Percentiles rank a stretch among this genome's conserved stretches.
Conservation (phyloP, 2,329 filamentous ascomycete genomes). For the Sclerotinia trifoliorum region DNA sequence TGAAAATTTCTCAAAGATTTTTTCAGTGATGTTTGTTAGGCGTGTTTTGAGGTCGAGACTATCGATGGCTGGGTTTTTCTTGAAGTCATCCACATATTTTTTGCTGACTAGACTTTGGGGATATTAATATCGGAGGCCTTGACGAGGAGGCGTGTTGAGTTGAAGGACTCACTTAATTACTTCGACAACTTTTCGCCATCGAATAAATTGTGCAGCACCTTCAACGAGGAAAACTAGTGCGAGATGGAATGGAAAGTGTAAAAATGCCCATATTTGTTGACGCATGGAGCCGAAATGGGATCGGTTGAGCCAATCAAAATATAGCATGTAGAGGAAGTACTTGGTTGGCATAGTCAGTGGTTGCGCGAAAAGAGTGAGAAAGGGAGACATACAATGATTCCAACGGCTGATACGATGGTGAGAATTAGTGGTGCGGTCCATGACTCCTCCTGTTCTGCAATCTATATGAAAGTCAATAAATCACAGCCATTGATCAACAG, state of each 20-base stretch:
- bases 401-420: conserved; percentile 15
- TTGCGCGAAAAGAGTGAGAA: no score
- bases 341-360: conserved; percentile 13
- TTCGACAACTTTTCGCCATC: conserved; percentile 33
- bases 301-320: conserved; percentile 32
- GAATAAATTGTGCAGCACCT: conserved; percentile 40
- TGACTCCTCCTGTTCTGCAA: conserved; percentile 1
- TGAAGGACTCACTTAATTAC: conserved; percentile 23
- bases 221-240: conserved; percentile 56
- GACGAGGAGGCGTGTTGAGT: fast-evolving
- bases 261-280: conserved; percentile 43
- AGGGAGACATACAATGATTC: not conserved
- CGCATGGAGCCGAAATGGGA: conserved; percentile 29
- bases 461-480: not conserved
- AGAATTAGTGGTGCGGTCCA: conserved; percentile 4
- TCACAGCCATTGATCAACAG: not conserved
- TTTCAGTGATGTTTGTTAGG: conserved; percentile 20
- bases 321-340: conserved; percentile 36
- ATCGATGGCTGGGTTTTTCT: not conserved
- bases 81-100: conserved; percentile 12
- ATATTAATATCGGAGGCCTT: not conserved
- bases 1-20: conserved; percentile 24
- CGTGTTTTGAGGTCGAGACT: conserved; percentile 8
- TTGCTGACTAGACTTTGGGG: not conserved
- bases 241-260: conserved; percentile 58